Percentiles rank a stretch among this genome's conserved stretches.
phyloP scores from a whole-genome alignment of 805 yeast species.

The Torulaspora gathmanii region DNA sequence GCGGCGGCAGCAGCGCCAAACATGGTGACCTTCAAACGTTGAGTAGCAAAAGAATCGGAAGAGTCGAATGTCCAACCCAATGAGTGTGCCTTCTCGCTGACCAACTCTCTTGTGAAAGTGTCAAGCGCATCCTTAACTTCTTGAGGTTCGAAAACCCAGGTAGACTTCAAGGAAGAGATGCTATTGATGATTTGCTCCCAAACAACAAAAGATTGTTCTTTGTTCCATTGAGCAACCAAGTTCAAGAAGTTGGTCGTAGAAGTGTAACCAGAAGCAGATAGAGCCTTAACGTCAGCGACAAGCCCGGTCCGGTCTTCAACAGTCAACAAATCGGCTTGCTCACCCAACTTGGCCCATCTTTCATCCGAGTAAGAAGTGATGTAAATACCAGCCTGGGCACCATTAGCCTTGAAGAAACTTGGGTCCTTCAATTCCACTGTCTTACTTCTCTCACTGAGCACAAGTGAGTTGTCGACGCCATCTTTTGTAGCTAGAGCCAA shows the following conservation, averaged over 20 bases:
- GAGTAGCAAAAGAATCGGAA: conserved; percentile 53
- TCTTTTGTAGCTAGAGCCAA: conserved; percentile 54
- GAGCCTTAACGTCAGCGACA: conserved; percentile 72
- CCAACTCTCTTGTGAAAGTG: conserved; percentile 50
- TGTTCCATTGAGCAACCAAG: conserved; percentile 56
- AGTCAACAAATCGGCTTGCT: conserved; percentile 52
- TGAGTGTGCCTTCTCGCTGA: conserved; percentile 47
- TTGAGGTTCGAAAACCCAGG: conserved; percentile 53
- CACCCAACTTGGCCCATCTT: conserved; percentile 65
- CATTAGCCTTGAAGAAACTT: conserved; percentile 63
- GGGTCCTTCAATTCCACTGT: conserved; percentile 42
- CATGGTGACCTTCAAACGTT: conserved; percentile 62
- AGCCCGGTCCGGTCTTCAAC: conserved; percentile 76
- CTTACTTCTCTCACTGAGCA: conserved; percentile 48
- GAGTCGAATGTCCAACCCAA: conserved; percentile 63
- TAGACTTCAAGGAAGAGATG: conserved; percentile 45
- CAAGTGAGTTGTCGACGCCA: conserved; percentile 58
- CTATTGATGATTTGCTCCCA: conserved; percentile 58
- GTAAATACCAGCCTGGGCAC: conserved; percentile 69
- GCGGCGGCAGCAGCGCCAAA: conserved; percentile 56
- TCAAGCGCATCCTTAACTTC: conserved; percentile 46
- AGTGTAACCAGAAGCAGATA: conserved; percentile 66
- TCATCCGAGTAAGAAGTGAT: conserved; percentile 66
- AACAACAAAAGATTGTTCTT: conserved; percentile 58
- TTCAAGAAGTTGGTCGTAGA: conserved; percentile 56